These are phyloP conservation scores for Saccharomyces jurei DNA, from an alignment of 805 yeast genomes.

Conservation along the genomic window DNA sequence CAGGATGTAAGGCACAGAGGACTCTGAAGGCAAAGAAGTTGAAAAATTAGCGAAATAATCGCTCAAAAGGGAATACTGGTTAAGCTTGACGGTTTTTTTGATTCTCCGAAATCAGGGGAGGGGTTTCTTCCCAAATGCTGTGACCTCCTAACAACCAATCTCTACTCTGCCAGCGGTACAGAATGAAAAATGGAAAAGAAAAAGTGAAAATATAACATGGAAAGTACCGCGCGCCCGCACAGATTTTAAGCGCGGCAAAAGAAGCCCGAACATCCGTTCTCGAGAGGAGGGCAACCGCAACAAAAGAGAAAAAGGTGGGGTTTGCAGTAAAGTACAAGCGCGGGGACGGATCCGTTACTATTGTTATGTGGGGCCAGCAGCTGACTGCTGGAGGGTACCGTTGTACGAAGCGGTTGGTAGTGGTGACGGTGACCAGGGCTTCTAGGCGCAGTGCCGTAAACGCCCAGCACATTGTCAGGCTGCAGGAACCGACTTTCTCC, in stretches of 20 bases:
- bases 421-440: not conserved
- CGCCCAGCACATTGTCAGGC: not conserved
- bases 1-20: not conserved
- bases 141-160: not conserved
- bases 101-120: not conserved
- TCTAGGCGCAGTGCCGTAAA: not conserved
- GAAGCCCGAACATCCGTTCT: not conserved
- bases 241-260: not conserved
- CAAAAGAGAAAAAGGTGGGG: not conserved
- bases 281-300: not conserved
- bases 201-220: not conserved
- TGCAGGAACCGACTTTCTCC: not conserved
- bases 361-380: not conserved
- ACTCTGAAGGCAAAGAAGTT: not conserved
- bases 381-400: not conserved
- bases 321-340: not conserved
- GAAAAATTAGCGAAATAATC: not conserved
- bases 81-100: not conserved
- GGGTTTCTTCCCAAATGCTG: not conserved
- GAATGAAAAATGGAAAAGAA: not conserved
- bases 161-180: not conserved
- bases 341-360: not conserved
- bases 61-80: not conserved
- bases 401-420: not conserved
- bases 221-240: not conserved